Percentiles rank a stretch among this genome's conserved stretches.
These are phyloP conservation scores for Medicago truncatula DNA, from an alignment of 306 rosid genomes.

Conservation along the genomic window DNA sequence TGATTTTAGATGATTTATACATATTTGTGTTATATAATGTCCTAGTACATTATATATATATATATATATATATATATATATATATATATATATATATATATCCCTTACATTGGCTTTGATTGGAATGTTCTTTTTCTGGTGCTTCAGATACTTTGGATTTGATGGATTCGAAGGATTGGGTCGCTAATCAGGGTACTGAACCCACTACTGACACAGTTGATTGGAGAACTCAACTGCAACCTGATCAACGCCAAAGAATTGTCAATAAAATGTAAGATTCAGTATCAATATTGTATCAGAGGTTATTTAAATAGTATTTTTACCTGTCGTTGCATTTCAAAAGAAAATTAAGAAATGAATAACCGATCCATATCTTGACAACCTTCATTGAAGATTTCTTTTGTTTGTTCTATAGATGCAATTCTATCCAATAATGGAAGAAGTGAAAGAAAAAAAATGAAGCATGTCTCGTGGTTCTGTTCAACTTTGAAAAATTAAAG, in stretches of 20 bases:
- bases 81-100: neutral
- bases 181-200: conserved; percentile 51
- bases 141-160: conserved; percentile 27
- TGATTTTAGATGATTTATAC: neutral
- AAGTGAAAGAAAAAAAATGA: neutral
- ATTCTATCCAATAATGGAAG: neutral
- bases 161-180: conserved; percentile 56
- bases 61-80: too few relatives aligned
- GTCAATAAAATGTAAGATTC: conserved; percentile 61
- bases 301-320: conserved; percentile 3
- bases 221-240: conserved; percentile 57
- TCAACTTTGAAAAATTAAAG: too few relatives aligned
- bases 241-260: conserved; percentile 54
- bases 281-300: conserved; percentile 18
- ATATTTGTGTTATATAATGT: conserved; percentile 4
- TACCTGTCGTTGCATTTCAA: neutral
- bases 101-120: neutral
- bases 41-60: too few relatives aligned
- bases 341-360: neutral
- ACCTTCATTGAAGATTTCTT: neutral
- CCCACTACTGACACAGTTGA: conserved; percentile 47
- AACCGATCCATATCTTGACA: neutral
- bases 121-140: conserved; percentile 12
- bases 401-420: conserved; percentile 22
- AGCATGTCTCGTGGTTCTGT: neutral